phyloP scores from a whole-genome alignment of 805 yeast genomes.

The Candida coquimbonensis region DNA sequence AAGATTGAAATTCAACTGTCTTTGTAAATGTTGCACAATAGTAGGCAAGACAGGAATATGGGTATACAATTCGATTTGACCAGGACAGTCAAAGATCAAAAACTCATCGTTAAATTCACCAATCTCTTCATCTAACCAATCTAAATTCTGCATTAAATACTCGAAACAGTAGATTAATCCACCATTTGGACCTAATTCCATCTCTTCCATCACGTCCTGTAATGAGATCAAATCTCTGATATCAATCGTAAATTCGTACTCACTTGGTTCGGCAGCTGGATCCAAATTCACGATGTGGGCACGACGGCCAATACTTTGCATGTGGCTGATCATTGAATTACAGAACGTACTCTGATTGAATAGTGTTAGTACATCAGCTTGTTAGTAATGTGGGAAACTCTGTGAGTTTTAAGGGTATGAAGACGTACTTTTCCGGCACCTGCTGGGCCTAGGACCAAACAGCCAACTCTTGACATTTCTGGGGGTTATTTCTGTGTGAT shows the following conservation, averaged over 20 bases:
- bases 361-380: neutral
- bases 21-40: constrained; percentile 76
- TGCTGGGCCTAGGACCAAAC: constrained; percentile 92
- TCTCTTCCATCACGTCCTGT: constrained; percentile 93
- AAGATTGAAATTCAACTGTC: constrained; percentile 71
- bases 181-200: constrained; percentile 92
- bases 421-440: constrained; percentile 73
- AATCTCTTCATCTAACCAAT: constrained; percentile 96
- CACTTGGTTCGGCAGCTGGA: constrained; percentile 94
- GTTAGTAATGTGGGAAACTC: neutral
- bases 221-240: constrained; percentile 84
- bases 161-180: constrained; percentile 92
- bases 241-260: constrained; percentile 87
- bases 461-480: constrained; percentile 89
- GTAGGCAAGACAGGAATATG: constrained; percentile 92
- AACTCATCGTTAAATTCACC: constrained; percentile 96
- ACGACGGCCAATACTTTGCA: constrained; percentile 85
- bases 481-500: too few relatives aligned
- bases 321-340: constrained; percentile 75
- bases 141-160: constrained; percentile 78
- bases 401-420: constrained; percentile 1
- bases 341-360: constrained; percentile 65
- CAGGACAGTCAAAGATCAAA: constrained; percentile 92
- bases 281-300: constrained; percentile 94
- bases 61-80: constrained; percentile 90